These are phyloP conservation scores for Lepidium africanum DNA, from an alignment of 345 rosid species.

Conservation along the genomic window DNA sequence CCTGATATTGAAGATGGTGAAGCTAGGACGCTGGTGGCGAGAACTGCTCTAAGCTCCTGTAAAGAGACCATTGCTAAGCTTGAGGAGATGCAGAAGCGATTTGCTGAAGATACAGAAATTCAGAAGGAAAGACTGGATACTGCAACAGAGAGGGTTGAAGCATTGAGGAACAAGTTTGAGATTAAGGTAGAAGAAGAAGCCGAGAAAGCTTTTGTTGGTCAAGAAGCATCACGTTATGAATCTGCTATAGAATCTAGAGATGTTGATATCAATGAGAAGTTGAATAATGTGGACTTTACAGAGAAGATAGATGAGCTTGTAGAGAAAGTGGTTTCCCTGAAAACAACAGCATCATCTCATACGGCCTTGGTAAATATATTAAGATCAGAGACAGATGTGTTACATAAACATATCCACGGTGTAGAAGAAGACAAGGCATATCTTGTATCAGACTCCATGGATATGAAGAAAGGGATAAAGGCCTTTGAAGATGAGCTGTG, in stretches of 20 bases:
- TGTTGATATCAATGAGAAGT: constrained; percentile 16
- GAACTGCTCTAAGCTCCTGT: constrained; percentile 69
- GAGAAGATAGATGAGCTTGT: constrained; percentile 71
- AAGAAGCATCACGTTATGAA: constrained; percentile 9
- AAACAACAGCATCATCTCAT: constrained; percentile 53
- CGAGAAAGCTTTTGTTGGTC: background rate
- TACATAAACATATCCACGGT: constrained; percentile 38
- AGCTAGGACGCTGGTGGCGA: constrained; percentile 66
- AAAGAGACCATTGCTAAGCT: constrained; percentile 50
- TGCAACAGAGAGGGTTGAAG: constrained; percentile 34
- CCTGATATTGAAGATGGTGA: constrained; percentile 57
- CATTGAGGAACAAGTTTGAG: constrained; percentile 35
- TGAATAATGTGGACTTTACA: constrained; percentile 32
- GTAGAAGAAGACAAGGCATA: constrained; percentile 58
- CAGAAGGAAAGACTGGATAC: constrained; percentile 42
- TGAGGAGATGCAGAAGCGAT: constrained; percentile 48
- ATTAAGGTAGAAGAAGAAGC: constrained; percentile 17
- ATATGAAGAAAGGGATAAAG: constrained; percentile 34
- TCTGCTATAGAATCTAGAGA: constrained; percentile 19
- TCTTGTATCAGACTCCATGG: constrained; percentile 37
- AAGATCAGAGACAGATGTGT: constrained; percentile 48
- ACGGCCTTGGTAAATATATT: constrained; percentile 45
- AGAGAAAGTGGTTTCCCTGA: constrained; percentile 54
- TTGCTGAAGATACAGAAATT: constrained; percentile 39
- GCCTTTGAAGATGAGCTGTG: constrained; percentile 54